Conservation (phyloP, 768 basidiomycete genomes). For the Kwoniella dejecticola region DNA sequence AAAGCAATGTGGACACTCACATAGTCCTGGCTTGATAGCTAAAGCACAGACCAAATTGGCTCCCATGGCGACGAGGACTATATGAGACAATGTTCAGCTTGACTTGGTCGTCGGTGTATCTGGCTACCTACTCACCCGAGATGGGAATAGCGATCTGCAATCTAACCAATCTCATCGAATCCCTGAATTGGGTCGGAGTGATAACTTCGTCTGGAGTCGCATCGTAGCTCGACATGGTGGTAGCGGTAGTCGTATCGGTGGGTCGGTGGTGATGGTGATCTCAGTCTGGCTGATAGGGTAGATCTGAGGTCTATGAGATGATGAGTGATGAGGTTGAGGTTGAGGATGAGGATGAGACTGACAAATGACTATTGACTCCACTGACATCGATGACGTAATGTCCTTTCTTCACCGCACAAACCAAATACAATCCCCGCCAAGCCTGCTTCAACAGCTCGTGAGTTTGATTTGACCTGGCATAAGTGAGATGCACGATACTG, state of each 20-base stretch:
- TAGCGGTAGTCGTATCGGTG: too few species aligned
- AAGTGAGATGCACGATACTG: too few species aligned
- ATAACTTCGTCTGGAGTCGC: slow-evolving; percentile 45
- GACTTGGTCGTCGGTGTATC: too few species aligned
- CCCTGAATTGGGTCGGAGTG: slow-evolving; percentile 50
- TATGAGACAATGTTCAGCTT: neutral
- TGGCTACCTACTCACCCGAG: slow-evolving; percentile 36
- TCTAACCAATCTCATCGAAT: slow-evolving; percentile 58
- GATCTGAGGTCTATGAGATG: too few species aligned
- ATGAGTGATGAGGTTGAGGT: neutral
- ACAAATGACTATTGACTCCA: neutral
- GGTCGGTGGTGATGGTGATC: too few species aligned
- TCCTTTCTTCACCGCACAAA: neutral
- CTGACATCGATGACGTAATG: neutral
- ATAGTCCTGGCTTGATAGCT: slow-evolving; percentile 68
- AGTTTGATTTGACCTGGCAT: too few species aligned
- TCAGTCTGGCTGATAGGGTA: too few species aligned
- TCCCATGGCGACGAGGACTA: slow-evolving; percentile 73
- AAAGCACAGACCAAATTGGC: slow-evolving; percentile 69
- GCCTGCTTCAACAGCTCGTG: too few species aligned
- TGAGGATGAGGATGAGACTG: neutral
- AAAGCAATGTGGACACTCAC: slow-evolving; percentile 55
- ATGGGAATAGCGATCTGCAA: slow-evolving; percentile 87
- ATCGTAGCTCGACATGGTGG: slow-evolving; percentile 55
- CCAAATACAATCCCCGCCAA: too few species aligned